Evolutionary conservation across 2,329 filamentous ascomycete genomes (phyloP).

Genomic region (Claviceps cyperi): DNA sequence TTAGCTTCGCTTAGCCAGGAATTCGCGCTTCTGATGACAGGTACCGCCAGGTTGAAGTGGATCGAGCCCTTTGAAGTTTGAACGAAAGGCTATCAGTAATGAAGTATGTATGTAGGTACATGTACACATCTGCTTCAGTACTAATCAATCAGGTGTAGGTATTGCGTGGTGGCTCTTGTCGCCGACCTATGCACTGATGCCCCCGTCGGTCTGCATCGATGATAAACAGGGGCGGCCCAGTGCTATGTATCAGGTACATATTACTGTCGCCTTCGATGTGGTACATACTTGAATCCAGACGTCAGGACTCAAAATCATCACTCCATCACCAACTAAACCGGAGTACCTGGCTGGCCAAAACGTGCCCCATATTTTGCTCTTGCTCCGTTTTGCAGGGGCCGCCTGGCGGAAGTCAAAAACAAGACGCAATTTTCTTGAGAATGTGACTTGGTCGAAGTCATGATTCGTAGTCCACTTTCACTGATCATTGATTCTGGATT

Average conservation of each 20-base stretch:
- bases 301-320: neutral
- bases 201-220: neutral
- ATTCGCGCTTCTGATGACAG: neutral
- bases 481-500: neutral
- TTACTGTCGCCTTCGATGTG: neutral
- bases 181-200: neutral
- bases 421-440: neutral
- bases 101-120: too few relatives aligned
- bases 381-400: neutral
- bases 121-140: too few relatives aligned
- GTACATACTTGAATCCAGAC: neutral
- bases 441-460: neutral
- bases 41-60: neutral
- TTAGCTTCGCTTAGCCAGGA: neutral
- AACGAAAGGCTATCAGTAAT: neutral
- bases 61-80: neutral
- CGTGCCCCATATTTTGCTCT: conserved; percentile 1
- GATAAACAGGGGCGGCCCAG: neutral
- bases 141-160: neutral
- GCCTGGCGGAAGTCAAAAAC: neutral
- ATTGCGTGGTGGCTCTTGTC: neutral
- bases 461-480: neutral
- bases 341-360: neutral
- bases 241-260: neutral
- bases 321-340: neutral